These are phyloP conservation scores for Lactarius akahatsu DNA, from an alignment of 768 basidiomycete genomes.

Conservation along the genomic window DNA sequence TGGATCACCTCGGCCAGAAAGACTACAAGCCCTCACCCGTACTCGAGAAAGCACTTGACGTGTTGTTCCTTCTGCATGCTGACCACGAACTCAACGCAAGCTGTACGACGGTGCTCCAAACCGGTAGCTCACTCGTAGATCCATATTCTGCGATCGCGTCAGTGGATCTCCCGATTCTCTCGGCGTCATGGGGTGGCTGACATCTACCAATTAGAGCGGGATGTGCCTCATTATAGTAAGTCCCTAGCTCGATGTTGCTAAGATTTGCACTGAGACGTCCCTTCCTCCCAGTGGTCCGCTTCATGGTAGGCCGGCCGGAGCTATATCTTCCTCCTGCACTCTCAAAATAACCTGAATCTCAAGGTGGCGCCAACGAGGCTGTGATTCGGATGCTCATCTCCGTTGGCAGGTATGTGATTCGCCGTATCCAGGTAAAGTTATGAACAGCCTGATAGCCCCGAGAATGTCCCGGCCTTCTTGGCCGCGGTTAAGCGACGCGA, in stretches of 20 bases:
- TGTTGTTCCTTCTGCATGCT: constrained; percentile 83
- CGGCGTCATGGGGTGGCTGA: constrained; percentile 2
- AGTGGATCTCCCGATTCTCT: constrained; percentile 27
- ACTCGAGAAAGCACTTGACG: constrained; percentile 83
- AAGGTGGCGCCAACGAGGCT: constrained; percentile 90
- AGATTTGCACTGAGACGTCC: background rate
- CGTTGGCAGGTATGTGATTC: constrained; percentile 65
- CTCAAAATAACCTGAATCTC: constrained; percentile 14
- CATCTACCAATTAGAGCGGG: constrained; percentile 54
- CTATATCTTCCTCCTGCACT: too few relatives aligned
- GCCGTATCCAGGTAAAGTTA: background rate
- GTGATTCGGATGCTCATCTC: constrained; percentile 92
- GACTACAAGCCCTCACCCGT: constrained; percentile 80
- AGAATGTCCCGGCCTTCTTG: constrained; percentile 82
- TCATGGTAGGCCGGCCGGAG: constrained; percentile 50
- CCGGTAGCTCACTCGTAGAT: constrained; percentile 85
- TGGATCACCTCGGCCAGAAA: constrained; percentile 76
- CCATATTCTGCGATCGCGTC: constrained; percentile 85
- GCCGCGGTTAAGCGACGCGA: constrained; percentile 87
- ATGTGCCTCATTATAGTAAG: constrained; percentile 85
- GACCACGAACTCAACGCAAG: constrained; percentile 92
- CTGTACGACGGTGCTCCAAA: constrained; percentile 83
- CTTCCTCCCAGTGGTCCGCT: constrained; percentile 56
- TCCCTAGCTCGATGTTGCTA: constrained; percentile 26
- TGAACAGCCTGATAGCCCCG: constrained; percentile 49